A percentile compares a stretch with the other conserved stretches of the same genome.
Evolutionary conservation across 129 eudicot genomes (phyloP).

Genomic region (Helichrysum umbraculigerum): DNA sequence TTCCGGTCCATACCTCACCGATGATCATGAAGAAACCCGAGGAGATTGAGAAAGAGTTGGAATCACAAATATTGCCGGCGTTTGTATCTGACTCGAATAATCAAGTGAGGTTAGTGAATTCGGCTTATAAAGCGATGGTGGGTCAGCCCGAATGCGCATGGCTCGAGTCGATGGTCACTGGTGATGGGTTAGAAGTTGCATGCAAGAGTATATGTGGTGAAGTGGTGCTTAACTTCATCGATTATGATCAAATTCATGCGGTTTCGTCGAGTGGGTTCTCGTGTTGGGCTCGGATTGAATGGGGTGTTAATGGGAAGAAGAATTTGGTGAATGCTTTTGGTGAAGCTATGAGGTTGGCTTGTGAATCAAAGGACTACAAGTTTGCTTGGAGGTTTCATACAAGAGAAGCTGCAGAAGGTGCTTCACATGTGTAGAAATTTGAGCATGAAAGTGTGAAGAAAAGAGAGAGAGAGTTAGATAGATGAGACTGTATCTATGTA

Average conservation of each 20-base stretch:
- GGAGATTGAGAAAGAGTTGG: constrained; percentile 64
- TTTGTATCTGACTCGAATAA: constrained; percentile 72
- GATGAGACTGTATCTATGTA: constrained; percentile 27
- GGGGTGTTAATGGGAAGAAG: constrained; percentile 58
- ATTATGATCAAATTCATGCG: not conserved
- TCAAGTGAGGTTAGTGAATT: constrained; percentile 68
- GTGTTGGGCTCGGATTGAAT: constrained; percentile 68
- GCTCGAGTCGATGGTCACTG: constrained; percentile 46
- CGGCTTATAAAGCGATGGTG: constrained; percentile 75
- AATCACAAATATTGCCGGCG: constrained; percentile 53
- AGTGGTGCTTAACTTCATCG: constrained; percentile 47
- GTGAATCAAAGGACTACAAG: constrained; percentile 59
- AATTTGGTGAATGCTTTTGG: constrained; percentile 48
- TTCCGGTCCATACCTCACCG: not conserved
- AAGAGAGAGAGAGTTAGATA: not conserved
- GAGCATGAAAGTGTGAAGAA: not conserved
- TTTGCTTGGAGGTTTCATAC: constrained; percentile 78
- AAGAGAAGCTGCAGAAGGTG: constrained; percentile 36
- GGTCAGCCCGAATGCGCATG: constrained; percentile 89
- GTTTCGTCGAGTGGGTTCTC: constrained; percentile 45
- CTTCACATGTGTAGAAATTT: constrained; percentile 24
- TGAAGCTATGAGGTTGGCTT: constrained; percentile 49
- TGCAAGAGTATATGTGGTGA: constrained; percentile 87
- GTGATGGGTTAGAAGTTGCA: constrained; percentile 34
- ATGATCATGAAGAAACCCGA: constrained; percentile 19